These are phyloP conservation scores for Sphaerulina musiva DNA, from an alignment of 2,329 filamentous ascomycete species.

Conservation along the genomic window DNA sequence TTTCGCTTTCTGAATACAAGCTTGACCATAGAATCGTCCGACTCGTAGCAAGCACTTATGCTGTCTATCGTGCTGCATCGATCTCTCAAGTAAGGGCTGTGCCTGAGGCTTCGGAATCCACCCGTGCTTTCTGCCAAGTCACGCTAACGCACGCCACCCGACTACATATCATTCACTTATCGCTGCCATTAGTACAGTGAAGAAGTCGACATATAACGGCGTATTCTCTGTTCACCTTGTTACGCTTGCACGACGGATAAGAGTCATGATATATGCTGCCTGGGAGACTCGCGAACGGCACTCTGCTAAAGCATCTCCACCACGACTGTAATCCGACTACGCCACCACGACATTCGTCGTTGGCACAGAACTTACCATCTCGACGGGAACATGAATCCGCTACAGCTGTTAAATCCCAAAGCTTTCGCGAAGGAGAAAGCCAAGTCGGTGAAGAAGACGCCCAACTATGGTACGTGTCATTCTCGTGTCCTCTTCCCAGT, in stretches of 20 bases:
- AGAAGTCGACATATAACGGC: background rate
- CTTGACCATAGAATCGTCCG: too few species aligned
- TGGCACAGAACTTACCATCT: background rate
- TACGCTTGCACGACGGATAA: background rate
- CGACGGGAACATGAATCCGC: slow-evolving; percentile 29
- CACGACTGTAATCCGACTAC: background rate
- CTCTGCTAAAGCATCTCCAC: background rate
- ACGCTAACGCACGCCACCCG: background rate
- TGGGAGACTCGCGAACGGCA: background rate
- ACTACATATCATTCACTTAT: background rate
- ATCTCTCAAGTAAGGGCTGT: background rate
- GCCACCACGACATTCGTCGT: background rate
- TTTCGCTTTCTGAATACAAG: slow-evolving; percentile 41
- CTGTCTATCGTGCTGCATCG: background rate
- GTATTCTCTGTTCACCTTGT: background rate
- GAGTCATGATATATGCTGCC: background rate
- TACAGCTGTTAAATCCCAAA: slow-evolving; percentile 35
- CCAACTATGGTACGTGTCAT: slow-evolving; percentile 29
- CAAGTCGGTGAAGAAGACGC: slow-evolving; percentile 24
- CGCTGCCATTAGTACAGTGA: background rate
- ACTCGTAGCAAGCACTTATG: too few species aligned
- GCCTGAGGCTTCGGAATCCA: background rate
- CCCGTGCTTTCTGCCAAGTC: background rate
- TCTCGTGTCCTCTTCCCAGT: background rate
- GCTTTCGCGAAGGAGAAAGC: slow-evolving; percentile 33